Base-by-base conservation (phyloP, 805 yeast species). In the Millerozyma miso region DNA sequence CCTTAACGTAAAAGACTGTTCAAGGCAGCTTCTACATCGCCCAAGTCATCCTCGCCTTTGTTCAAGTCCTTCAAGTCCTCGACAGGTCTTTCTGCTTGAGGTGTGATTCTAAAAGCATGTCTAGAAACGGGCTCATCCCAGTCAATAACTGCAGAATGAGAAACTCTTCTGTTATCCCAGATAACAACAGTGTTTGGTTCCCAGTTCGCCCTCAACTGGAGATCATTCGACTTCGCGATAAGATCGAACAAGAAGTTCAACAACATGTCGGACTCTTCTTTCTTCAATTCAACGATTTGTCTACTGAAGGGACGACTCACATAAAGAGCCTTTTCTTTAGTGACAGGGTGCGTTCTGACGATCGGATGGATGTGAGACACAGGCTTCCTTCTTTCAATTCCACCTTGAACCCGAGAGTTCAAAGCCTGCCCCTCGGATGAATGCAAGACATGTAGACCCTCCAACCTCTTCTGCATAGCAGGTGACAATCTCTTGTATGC, bases 91-190 rank as follows among this genome's bases (percentile, higher is more conserved):
- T 85, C 91, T 15, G 83, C 90, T 53, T 77, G 76, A 3, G 85
- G 81, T 14, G 89, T 83, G 44, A 85, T 76, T 61, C 91, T 76
- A 56, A 81, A 80, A 7, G 85, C 86, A 51, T 85, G 91, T 61
- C 93, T 77, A 18, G 79, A 71, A 33, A 73, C 77, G 14, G 84
- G 81, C 37, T 76, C 71, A 50, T 77, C 83, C 83, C 87, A 85
- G 54, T 85, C 91, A 42, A 79, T 74, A 14, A 81, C 71, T 13
- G 89, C 88, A 12, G 85, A 69, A 60, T 85, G 93, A 19, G 76
- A 63, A 7, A 80, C 76, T 55, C 83, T 70, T 59, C 93, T 79
- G 70, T 85, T 85, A 56, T 85, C 93, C 91, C 91, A 85, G 19
- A 83, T 62, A 15, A 81, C 87, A 40, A 85, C 83, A 1, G 88